Evolutionary conservation across 73 alveolate genomes (phyloP).

Genomic region (Blepharisma japonicum): DNA sequence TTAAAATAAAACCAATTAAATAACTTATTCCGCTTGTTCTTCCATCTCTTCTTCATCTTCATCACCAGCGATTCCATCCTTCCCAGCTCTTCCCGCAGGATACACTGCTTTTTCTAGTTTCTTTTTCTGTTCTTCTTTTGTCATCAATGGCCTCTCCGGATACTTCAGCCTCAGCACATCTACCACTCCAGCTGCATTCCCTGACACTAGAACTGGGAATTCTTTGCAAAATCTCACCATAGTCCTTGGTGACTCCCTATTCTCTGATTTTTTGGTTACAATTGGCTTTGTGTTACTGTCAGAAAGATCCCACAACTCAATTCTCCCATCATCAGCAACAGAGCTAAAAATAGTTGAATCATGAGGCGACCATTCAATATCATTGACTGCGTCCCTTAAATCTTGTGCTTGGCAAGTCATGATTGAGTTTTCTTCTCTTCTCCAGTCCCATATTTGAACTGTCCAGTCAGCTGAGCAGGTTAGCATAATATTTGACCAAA

Average conservation of each 20-base stretch:
- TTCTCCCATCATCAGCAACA: constrained; percentile 98
- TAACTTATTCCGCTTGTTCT: background rate
- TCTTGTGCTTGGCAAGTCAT: constrained; percentile 58
- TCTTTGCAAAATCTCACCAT: constrained; percentile 83
- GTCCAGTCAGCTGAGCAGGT: constrained; percentile 98
- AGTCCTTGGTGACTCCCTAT: constrained; percentile 76
- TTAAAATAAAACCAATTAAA: too few relatives aligned
- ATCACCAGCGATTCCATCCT: constrained; percentile 10
- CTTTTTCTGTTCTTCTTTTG: constrained; percentile 69
- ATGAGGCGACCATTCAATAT: constrained; percentile 91
- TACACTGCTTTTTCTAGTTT: constrained; percentile 68
- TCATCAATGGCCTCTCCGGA: constrained; percentile 78
- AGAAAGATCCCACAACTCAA: constrained; percentile 95
- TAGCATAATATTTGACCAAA: constrained; percentile 84
- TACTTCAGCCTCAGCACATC: constrained; percentile 83
- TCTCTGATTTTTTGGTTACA: constrained; percentile 38
- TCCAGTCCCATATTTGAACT: constrained; percentile 93
- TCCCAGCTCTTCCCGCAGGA: constrained; percentile 52
- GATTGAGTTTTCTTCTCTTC: constrained; percentile 58
- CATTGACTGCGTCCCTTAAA: constrained; percentile 92
- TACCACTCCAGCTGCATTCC: constrained; percentile 84
- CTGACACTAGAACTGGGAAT: constrained; percentile 90
- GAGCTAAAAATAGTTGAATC: constrained; percentile 91
- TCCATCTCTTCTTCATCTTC: constrained; percentile 37
- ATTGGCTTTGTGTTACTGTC: constrained; percentile 68